Evolutionary conservation across 768 basidiomycete species (phyloP), one percentile per base, ranked within the genome.

Genomic region (Serendipita indica): DNA sequence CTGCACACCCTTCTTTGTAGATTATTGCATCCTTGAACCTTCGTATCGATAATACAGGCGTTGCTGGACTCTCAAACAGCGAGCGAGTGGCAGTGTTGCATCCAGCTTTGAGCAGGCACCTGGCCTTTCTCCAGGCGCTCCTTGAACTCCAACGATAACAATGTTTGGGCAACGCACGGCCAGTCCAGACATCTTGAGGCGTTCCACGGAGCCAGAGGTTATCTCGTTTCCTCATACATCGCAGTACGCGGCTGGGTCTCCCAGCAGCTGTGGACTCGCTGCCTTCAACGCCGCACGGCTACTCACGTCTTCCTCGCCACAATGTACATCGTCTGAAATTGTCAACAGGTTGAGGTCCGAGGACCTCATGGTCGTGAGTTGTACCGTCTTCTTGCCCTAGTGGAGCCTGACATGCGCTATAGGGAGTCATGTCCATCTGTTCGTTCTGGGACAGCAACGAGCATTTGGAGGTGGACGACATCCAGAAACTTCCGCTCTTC

Each of bases 261-360:
- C 45, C 45, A 16, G 14, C 22, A 27, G 14, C 25, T 85, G 83
- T 61, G 84, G 84, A 16, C 72, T 86, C 25, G 83, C 83, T 22
- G 78, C 79, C 1, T 67, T 84, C 64, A 84, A 84, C 65, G 83
- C 80, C 61, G 79, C 77, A 10, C 72, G 81, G 57, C 63, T 79
- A 4, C 70, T 75, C 6, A 73, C 81, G 33, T 70, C 64, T 45
- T 67, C 66, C 22, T 71, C 75, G n/a, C n/a, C n/a, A n/a, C n/a
- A n/a, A n/a, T 57, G 63, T 67, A 34, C 65, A 65, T 3, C 69
- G 72, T 2, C 32, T 66, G 63, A 61, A 22, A 64, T 78, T 20
- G 58, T 77, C 10, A 57, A 65, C 25, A 65, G 66, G 35, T 64
- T 78, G 56, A 63, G 71, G 58, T 63, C 66, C 37, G 66, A 66